These are phyloP conservation scores for Acidiella bohemica DNA, from an alignment of 495 filamentous ascomycete species.

Conservation along the genomic window DNA sequence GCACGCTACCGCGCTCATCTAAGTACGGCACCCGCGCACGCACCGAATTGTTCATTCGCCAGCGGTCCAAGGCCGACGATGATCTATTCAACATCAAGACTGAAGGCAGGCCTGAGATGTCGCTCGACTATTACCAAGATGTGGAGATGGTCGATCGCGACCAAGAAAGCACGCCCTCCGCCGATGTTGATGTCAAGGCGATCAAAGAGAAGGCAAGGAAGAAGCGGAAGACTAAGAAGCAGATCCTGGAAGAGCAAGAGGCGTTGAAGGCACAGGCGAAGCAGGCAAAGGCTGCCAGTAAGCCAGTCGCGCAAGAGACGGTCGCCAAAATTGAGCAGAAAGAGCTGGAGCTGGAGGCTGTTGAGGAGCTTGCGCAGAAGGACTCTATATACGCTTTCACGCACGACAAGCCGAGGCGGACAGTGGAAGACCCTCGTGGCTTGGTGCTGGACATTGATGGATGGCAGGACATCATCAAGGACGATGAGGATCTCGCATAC, in stretches of 20 bases:
- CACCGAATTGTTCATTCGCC: slow-evolving; percentile 47
- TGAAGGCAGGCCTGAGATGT: slow-evolving; percentile 19
- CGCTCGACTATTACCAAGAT: slow-evolving; percentile 30
- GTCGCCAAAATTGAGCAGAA: slow-evolving; percentile 15
- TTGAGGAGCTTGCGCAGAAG: slow-evolving; percentile 25
- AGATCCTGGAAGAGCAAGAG: slow-evolving; percentile 55
- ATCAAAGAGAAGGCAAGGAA: slow-evolving; percentile 26
- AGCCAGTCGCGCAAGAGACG: slow-evolving; percentile 11
- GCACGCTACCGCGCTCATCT: slow-evolving; percentile 33
- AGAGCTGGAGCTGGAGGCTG: slow-evolving; percentile 23
- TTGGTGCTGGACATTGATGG: slow-evolving; percentile 64
- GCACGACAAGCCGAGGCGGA: slow-evolving; percentile 44
- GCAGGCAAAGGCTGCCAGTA: slow-evolving; percentile 23
- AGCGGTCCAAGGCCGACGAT: slow-evolving; percentile 64
- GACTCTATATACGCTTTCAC: slow-evolving; percentile 50
- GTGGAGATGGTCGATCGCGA: slow-evolving; percentile 26
- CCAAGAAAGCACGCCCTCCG: slow-evolving; percentile 23
- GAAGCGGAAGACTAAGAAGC: slow-evolving; percentile 61
- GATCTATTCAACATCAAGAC: slow-evolving; percentile 52
- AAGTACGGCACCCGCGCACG: slow-evolving; percentile 60
- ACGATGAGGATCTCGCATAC: slow-evolving; percentile 61
- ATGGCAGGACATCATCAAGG: slow-evolving; percentile 61
- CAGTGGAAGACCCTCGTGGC: slow-evolving; percentile 52
- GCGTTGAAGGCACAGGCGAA: slow-evolving; percentile 37
- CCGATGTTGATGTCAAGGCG: slow-evolving; percentile 32